Percentiles rank a stretch among this genome's conserved stretches.
phyloP scores from a whole-genome alignment of 345 rosid species.

The Mallotus nudiflorus region DNA sequence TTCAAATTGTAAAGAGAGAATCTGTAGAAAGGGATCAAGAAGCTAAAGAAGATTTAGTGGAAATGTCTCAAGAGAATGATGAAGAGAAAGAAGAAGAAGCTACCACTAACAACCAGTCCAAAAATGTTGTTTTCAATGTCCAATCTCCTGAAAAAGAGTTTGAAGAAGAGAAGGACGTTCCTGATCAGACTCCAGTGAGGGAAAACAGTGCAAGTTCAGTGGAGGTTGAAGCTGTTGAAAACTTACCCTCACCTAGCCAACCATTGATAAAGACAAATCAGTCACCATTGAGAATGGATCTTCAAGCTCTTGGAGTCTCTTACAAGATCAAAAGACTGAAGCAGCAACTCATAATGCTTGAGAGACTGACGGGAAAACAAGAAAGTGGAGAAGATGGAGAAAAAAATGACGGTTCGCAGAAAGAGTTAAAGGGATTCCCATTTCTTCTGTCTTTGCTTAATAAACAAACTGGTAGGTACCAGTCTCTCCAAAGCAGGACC shows the following conservation, averaged over 20 bases:
- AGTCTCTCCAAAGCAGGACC: constrained; percentile 80
- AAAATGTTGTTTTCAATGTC: constrained; percentile 23
- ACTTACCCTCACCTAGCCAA: constrained; percentile 31
- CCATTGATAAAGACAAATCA: constrained; percentile 34
- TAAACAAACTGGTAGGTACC: constrained; percentile 78
- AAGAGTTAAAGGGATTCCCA: constrained; percentile 43
- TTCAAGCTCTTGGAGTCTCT: constrained; percentile 90
- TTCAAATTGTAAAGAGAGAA: constrained; percentile 40
- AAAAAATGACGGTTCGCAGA: constrained; percentile 26
- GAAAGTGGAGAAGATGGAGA: constrained; percentile 43
- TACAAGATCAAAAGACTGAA: constrained; percentile 91
- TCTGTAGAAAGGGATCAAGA: constrained; percentile 40
- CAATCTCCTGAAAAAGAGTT: constrained; percentile 60
- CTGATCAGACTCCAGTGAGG: constrained; percentile 18
- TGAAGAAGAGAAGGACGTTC: constrained; percentile 44
- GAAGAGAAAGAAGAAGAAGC: constrained; percentile 31
- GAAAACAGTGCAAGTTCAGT: constrained; percentile 35
- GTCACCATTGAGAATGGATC: constrained; percentile 75
- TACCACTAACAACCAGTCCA: constrained; percentile 13
- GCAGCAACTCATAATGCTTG: constrained; percentile 86
- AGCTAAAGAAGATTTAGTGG: constrained; percentile 20
- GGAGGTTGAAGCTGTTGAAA: constrained; percentile 26
- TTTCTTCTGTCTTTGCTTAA: constrained; percentile 59
- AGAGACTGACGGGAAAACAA: constrained; percentile 69
- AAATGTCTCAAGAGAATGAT: constrained; percentile 30